phyloP scores from a whole-genome alignment of 1,284 basidiomycete species.

The Cryptococcus floricola region DNA sequence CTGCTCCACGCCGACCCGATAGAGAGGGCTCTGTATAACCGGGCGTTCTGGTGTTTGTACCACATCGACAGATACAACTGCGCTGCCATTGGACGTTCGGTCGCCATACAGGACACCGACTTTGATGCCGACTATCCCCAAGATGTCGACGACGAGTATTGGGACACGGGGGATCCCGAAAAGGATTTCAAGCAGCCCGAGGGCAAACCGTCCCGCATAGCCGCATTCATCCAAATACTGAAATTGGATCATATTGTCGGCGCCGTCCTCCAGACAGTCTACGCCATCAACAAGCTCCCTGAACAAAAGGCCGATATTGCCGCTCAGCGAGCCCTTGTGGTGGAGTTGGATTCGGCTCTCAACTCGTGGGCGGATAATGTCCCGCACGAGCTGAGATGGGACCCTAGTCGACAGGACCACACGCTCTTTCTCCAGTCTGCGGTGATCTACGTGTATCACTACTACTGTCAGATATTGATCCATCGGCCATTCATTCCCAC shows the following conservation, averaged over 20 bases:
- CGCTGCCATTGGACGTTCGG: conserved; percentile 69
- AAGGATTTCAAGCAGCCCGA: conserved; percentile 59
- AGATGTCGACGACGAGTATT: conserved; percentile 82
- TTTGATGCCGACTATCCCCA: conserved; percentile 73
- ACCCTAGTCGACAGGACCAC: conserved; percentile 61
- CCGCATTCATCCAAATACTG: conserved; percentile 64
- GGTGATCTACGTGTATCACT: conserved; percentile 63
- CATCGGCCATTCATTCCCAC: conserved; percentile 75
- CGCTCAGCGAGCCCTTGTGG: conserved; percentile 66
- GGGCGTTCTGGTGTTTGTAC: conserved; percentile 68
- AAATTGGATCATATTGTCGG: conserved; percentile 68
- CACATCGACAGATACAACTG: conserved; percentile 58
- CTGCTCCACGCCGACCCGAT: conserved; percentile 36
- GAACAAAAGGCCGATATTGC: conserved; percentile 57
- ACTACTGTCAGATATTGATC: conserved; percentile 64
- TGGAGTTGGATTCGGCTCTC: conserved; percentile 65
- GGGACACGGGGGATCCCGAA: conserved; percentile 56
- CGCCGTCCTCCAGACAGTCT: conserved; percentile 67
- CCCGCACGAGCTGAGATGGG: conserved; percentile 69
- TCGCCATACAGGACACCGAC: conserved; percentile 79
- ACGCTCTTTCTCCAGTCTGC: conserved; percentile 68
- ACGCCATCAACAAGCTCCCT: conserved; percentile 62
- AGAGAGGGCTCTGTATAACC: conserved; percentile 68
- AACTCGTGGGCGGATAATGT: conserved; percentile 70
- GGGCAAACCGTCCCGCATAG: conserved; percentile 51